Evolutionary conservation across 441 rosid genomes (phyloP).

Genomic region (Euphorbia schlechtendalii): DNA sequence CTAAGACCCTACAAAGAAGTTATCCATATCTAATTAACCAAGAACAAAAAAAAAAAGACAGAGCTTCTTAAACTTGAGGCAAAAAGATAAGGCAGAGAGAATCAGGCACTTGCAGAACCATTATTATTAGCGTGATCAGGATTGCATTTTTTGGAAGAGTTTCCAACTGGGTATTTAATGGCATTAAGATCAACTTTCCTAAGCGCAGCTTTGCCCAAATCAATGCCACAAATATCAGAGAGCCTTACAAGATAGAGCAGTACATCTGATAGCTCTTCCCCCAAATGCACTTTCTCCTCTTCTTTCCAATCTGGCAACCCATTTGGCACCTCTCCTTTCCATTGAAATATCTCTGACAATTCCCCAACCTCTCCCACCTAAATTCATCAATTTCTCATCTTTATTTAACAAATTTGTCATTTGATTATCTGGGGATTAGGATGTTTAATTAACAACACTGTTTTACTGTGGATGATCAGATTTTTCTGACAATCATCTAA

Average conservation of each 20-base stretch:
- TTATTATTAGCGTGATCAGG: neutral
- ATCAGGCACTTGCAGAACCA: constrained; percentile 3
- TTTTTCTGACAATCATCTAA: too few relatives aligned
- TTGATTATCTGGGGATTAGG: too few relatives aligned
- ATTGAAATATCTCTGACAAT: constrained; percentile 89
- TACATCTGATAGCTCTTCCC: constrained; percentile 90
- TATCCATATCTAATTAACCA: too few relatives aligned
- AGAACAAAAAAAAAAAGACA: too few relatives aligned
- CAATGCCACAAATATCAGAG: constrained; percentile 69
- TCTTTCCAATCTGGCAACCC: constrained; percentile 83
- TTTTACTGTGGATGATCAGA: too few relatives aligned
- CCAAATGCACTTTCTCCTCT: constrained; percentile 71
- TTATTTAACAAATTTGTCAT: too few relatives aligned
- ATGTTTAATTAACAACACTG: too few relatives aligned
- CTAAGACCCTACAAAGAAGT: too few relatives aligned
- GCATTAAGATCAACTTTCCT: constrained; percentile 77
- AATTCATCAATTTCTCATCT: neutral
- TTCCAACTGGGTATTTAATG: constrained; percentile 58
- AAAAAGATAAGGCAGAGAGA: too few relatives aligned
- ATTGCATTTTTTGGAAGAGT: constrained; percentile 17
- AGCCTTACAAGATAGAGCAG: constrained; percentile 81
- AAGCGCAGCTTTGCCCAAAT: constrained; percentile 74
- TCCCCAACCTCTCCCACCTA: constrained; percentile 97
- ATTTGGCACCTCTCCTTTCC: constrained; percentile 90
- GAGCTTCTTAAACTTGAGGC: too few relatives aligned